Evolutionary conservation across 305 asterid species (phyloP), one percentile per base, ranked within the genome.

Genomic region (Solanum hybrid): DNA sequence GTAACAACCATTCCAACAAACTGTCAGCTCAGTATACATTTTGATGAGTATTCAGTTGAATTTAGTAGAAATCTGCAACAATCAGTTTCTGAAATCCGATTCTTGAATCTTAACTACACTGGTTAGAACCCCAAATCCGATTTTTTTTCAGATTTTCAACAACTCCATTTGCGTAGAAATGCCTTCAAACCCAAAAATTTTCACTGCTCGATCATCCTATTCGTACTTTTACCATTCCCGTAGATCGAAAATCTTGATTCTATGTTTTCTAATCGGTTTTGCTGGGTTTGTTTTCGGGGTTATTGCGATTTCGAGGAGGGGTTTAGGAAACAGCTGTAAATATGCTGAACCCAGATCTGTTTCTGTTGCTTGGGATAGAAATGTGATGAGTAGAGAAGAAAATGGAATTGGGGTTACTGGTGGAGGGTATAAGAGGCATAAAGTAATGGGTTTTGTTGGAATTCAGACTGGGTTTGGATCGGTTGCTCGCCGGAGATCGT

Each of bases 371-470:
- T 98, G 99, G 99, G 99, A 97, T 73, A 94, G 86, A 88, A 92
- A 93, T 57, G 51, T 61, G 32, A 26, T 26, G 88, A 29, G 84
- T 39, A 79, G 86, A 22, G 51, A 79, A 34, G 86, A 77, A 77
- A 31, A 32, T 76, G 41, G 82, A 11, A 5, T 11, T 79, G 86
- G 87, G 81, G 61, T 39, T 88, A 38, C 88, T 29, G 93, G 90
- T 91, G 94, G 88, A 84, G 93, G 92, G 90, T 94, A 51, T 9
- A 95, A 94, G 93, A 97, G 98, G 91, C 93, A 93, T 86, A 98
- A 97, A 91, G 96, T 94, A 39, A 97, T 95, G 98, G 99, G 98
- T 11, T 97, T 98, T 89, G 99, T 98, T 57, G 99, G 99, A 73
- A 92, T 98, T 89, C 98, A 95, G 87, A 97, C 99, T 22, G 99